Evolutionary conservation across 345 rosid species (phyloP).

Genomic region (Eutrema japonicum): DNA sequence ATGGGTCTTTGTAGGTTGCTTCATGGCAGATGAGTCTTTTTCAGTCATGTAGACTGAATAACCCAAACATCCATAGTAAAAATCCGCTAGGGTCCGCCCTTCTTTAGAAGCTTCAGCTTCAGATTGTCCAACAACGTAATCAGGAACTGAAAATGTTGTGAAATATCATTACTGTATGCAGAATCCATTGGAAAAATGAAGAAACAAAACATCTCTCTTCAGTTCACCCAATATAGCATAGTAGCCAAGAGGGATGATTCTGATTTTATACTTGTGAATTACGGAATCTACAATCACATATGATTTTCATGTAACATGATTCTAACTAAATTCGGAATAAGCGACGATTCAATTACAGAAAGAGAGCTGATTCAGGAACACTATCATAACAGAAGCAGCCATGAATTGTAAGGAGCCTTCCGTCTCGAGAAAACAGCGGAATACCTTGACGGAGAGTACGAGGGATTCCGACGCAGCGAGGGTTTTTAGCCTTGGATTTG

Average conservation of each 20-base stretch:
- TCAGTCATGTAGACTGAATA: slow-evolving; percentile 54
- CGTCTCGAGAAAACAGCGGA: not conserved
- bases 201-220: not conserved
- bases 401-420: slow-evolving; percentile 1
- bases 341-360: not conserved
- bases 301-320: not conserved
- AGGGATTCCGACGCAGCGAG: slow-evolving; percentile 77
- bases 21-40: slow-evolving; percentile 46
- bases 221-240: not conserved
- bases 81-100: slow-evolving; percentile 47
- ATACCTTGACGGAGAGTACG: slow-evolving; percentile 57
- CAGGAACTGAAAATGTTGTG: slow-evolving; percentile 45
- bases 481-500: slow-evolving; percentile 59
- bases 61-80: slow-evolving; percentile 72
- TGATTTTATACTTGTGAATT: not conserved
- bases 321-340: not conserved
- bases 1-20: slow-evolving; percentile 47
- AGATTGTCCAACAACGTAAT: slow-evolving; percentile 49
- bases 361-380: not conserved
- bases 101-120: slow-evolving; percentile 59
- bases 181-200: not conserved
- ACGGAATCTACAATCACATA: not conserved
- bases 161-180: not conserved
- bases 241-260: not conserved
- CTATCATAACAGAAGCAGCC: slow-evolving; percentile 13